These are phyloP conservation scores for Rhododendron williamsianum DNA, from an alignment of 148 eudicot genomes.

Conservation along the genomic window DNA sequence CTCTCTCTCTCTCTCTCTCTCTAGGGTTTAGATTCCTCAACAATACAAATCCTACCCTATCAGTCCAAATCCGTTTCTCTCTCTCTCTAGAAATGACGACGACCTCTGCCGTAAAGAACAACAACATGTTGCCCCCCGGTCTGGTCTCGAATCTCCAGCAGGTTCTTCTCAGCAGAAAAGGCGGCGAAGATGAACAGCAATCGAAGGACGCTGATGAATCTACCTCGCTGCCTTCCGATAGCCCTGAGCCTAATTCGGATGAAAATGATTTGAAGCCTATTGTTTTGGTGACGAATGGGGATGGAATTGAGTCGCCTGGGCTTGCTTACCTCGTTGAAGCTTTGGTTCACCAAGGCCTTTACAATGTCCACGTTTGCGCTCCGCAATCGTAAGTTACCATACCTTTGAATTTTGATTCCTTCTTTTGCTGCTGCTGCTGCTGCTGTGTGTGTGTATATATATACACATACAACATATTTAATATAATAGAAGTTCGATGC, in stretches of 20 bases:
- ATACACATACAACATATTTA: background rate
- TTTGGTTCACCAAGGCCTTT: constrained; percentile 54
- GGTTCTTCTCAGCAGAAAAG: constrained; percentile 40
- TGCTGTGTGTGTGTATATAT: background rate
- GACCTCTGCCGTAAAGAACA: constrained; percentile 33
- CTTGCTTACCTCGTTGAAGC: constrained; percentile 56
- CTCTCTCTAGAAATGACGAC: constrained; percentile 24
- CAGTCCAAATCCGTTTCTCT: background rate
- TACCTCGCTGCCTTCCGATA: constrained; percentile 20
- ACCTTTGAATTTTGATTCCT: background rate
- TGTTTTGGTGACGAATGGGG: constrained; percentile 75
- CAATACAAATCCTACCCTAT: background rate
- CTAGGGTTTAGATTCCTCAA: constrained; percentile 22
- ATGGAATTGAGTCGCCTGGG: constrained; percentile 80
- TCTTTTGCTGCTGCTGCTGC: background rate
- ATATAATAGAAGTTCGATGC: background rate
- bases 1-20: constrained; percentile 7
- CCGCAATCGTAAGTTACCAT: constrained; percentile 65
- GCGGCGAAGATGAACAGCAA: constrained; percentile 17
- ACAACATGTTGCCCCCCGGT: constrained; percentile 54
- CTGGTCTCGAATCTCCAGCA: constrained; percentile 57
- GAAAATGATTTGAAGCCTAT: constrained; percentile 42
- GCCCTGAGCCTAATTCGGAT: constrained; percentile 20
- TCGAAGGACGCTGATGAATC: constrained; percentile 21
- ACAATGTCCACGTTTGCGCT: constrained; percentile 69